Percentiles rank a stretch among this genome's conserved stretches.
Evolutionary conservation across 2,329 filamentous ascomycete genomes (phyloP).

Genomic region (Exophiala lecanii-corni): DNA sequence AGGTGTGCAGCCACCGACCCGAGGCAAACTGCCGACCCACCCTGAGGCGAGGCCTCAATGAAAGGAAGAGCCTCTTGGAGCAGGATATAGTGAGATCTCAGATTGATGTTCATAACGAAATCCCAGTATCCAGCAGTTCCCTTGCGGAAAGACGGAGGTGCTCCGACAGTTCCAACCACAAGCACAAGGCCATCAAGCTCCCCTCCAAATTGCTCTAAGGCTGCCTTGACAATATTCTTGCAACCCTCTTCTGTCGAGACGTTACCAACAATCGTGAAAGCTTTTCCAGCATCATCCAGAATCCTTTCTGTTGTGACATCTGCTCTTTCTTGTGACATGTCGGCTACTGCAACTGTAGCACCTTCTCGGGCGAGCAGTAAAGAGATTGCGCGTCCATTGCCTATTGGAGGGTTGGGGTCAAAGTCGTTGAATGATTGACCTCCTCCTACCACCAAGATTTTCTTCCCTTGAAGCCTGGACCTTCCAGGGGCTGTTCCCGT

Average conservation of each 20-base stretch:
- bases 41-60: neutral
- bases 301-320: neutral
- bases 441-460: neutral
- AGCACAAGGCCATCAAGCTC: neutral
- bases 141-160: too few relatives aligned
- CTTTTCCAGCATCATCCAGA: neutral
- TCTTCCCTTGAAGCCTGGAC: neutral
- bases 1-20: too few relatives aligned
- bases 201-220: neutral
- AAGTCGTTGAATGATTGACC: constrained; percentile 1
- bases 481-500: neutral
- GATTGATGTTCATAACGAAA: constrained; percentile 5
- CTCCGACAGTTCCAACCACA: neutral
- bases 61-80: neutral
- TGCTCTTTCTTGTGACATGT: neutral
- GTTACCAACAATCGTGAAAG: neutral
- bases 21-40: neutral
- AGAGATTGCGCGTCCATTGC: constrained; percentile 1
- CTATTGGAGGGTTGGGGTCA: constrained; percentile 1
- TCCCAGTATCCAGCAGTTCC: constrained; percentile 1
- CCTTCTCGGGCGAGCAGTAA: constrained; percentile 1
- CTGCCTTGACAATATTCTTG: neutral
- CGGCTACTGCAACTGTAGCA: neutral
- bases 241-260: constrained; percentile 2
- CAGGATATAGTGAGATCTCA: constrained; percentile 1